Base-by-base conservation (phyloP, 179 eudicot genomes). In the Silene noctiflora region DNA sequence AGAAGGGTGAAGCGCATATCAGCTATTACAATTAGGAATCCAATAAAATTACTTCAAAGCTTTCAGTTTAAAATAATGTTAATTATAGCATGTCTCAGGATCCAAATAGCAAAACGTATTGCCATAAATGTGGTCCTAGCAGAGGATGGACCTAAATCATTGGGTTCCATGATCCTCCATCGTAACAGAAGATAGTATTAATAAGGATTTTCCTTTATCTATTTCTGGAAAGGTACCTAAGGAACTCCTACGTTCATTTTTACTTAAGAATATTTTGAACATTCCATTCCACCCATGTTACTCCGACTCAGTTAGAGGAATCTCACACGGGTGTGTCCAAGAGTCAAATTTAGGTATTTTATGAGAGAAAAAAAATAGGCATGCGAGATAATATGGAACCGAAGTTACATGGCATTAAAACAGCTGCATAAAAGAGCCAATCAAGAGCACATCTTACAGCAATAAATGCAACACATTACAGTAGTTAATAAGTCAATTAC, bases 401-500 rank as follows among this genome's bases (percentile, higher is more conserved):
- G 60, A 56, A 17, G 7, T 56, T 16, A n/a, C 20, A 56, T 46
- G 20, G 60, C 60, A 17, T 56, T 17, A n/a, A 56, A 56, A 56
- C 12, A 17, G 60, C 60, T 56, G 60, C 60, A 56, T n/a, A 17
- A 56, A 46, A 46, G 53, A 46, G 53, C 53, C 48, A 42, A 42
- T 42, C 48, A 42, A 42, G 48, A 42, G 48, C 48, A 42, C 48
- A 42, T 42, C 48, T 42, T 42, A 9, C 11, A 42, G 11, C 27
- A 71, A 61, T 21, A 69, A 59, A 29, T n/a, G n/a, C 58, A 17
- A 25, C 46, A 20, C 19, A 33, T 29, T 19, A 58, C 25, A 13
- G 19, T 19, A 78, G 31, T 16, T 19, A 55, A 51, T 55, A 16
- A 72, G 51, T 35, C 60, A 59, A 79, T 82, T 62, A 94, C 98